These are phyloP conservation scores for Phyllosticta citribraziliensis DNA, from an alignment of 2,329 filamentous ascomycete species.

Conservation along the genomic window DNA sequence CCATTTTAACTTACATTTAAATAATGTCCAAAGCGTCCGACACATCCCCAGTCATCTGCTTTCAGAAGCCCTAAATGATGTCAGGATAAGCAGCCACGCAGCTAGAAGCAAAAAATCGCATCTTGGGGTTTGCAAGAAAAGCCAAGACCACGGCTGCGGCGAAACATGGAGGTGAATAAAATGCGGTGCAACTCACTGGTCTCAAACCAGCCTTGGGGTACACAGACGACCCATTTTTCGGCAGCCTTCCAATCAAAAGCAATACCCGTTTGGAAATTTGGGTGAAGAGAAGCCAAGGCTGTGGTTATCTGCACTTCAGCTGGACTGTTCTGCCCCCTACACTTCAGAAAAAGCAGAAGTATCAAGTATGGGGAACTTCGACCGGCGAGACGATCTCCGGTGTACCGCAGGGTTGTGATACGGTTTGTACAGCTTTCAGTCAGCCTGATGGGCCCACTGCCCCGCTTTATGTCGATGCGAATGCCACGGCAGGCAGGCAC, in stretches of 20 bases:
- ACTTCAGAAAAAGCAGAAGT: background rate
- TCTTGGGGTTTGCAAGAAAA: background rate
- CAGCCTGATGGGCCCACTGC: background rate
- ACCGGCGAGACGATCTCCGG: background rate
- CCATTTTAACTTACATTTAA: background rate
- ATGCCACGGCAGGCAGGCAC: no score
- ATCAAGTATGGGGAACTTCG: background rate
- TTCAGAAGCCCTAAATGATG: background rate
- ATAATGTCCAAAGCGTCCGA: background rate
- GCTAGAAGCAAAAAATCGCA: no score
- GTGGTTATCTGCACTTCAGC: background rate
- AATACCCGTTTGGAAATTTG: background rate
- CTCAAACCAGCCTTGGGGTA: background rate
- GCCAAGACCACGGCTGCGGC: background rate
- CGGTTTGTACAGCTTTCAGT: background rate
- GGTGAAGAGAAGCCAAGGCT: background rate
- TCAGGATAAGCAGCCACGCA: background rate
- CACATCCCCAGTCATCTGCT: background rate
- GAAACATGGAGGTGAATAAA: background rate
- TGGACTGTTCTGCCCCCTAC: background rate
- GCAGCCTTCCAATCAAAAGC: background rate
- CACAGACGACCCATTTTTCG: background rate
- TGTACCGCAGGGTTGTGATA: background rate
- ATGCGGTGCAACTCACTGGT: background rate
- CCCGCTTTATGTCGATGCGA: no score